Base-by-base conservation (phyloP, 2,329 filamentous ascomycete genomes). In the Scytalidium lignicola region DNA sequence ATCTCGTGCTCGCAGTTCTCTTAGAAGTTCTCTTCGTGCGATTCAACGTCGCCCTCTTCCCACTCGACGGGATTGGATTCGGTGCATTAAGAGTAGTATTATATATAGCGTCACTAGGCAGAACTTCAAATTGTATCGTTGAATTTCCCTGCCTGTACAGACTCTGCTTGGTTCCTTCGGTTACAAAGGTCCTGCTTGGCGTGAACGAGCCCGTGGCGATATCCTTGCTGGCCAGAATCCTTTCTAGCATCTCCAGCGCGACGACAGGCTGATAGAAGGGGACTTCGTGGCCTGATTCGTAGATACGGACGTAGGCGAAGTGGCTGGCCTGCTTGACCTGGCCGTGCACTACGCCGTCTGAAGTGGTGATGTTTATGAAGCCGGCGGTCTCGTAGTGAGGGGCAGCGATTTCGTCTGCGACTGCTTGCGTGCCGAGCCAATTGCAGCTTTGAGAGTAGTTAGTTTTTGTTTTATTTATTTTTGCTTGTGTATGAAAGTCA, bases 241-340 rank as follows among this genome's bases (percentile, higher is more conserved):
- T 71, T 26, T 74, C 66, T 60, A 80, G 80, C 43, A 81, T 74
- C 49, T 73, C 64, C 15, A 73, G 74, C 1, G 73, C 67, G 0
- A 73, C 74, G 47, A 78, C 62, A 0, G 77, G 78, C 55, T 80
- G 74, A 55, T 78, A 80, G 5, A 72, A 70, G 0, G 74, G 74
- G 1, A 78, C 71, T 46, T 80, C 75, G 58, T 86, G 83, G 1
- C 83, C 46, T 20, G 80, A 73, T 55, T 85, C 77, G 64, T 82
- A 86, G 45, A 86, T 72, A 9, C 83, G 74, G 29, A 78, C 78
- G 61, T 86, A 86, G 21, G 75, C 79, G 51, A 86, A 77, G 56
- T 88, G 88, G 8, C 83, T 86, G 55, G 80, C 86, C 67, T 92
- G 87, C 12, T 87, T 79, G 0, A 89, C 86, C 53, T 80, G 78